Percentiles rank a stretch among this genome's conserved stretches.
phyloP scores from a whole-genome alignment of 2,329 filamentous ascomycete genomes.

The Fusarium succisae region DNA sequence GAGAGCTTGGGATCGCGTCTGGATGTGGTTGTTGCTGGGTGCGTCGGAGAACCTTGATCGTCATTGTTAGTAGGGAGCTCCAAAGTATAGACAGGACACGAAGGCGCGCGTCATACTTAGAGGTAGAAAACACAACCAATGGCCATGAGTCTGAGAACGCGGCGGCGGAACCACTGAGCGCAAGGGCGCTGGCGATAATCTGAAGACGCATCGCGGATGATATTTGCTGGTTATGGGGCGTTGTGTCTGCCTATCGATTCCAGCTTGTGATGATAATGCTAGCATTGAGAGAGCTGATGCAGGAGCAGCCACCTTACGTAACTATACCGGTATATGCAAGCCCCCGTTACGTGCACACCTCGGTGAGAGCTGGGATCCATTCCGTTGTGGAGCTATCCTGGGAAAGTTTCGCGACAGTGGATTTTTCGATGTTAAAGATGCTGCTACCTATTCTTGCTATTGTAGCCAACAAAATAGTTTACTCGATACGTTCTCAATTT shows the following conservation, averaged over 20 bases:
- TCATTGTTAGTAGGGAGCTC: conserved; percentile 37
- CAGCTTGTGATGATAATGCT: conserved; percentile 38
- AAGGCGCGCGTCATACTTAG: conserved; percentile 67
- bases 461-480: conserved; percentile 6
- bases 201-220: conserved; percentile 64
- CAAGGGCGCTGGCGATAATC: conserved; percentile 60
- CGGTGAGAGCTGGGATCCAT: conserved; percentile 24
- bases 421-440: conserved; percentile 25
- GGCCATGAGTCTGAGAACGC: conserved; percentile 90
- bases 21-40: conserved; percentile 55
- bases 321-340: conserved; percentile 29
- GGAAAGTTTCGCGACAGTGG: conserved; percentile 39
- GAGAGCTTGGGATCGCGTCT: conserved; percentile 58
- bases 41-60: conserved; percentile 47
- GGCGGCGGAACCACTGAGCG: conserved; percentile 66
- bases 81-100: conserved; percentile 15
- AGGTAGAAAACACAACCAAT: conserved; percentile 87
- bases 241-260: conserved; percentile 40
- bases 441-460: not conserved
- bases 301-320: conserved; percentile 42
- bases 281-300: conserved; percentile 39
- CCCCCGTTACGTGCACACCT: conserved; percentile 41
- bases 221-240: conserved; percentile 35
- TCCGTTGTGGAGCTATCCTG: conserved; percentile 3
- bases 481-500: not conserved